Percentiles rank a stretch among this genome's conserved stretches.
phyloP scores from a whole-genome alignment of 2,329 filamentous ascomycete species.

The Fusarium sp. region DNA sequence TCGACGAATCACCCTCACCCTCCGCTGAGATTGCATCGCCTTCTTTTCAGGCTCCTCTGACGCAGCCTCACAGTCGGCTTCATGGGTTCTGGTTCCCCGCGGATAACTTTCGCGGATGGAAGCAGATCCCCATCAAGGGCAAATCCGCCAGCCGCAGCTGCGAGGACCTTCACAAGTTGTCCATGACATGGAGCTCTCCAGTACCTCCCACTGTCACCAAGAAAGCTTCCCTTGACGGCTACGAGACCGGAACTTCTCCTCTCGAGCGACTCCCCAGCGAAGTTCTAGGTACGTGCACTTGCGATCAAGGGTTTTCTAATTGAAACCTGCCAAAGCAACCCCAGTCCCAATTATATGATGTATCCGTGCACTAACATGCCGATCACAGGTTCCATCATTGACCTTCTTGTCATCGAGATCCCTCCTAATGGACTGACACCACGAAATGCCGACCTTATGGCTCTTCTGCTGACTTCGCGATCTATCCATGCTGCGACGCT shows the following conservation, averaged over 20 bases:
- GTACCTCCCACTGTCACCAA: constrained; percentile 47
- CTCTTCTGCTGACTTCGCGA: constrained; percentile 80
- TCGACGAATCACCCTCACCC: constrained; percentile 61
- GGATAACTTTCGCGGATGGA: constrained; percentile 71
- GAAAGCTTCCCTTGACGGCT: constrained; percentile 45
- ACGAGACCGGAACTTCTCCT: constrained; percentile 62
- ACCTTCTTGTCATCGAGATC: constrained; percentile 78
- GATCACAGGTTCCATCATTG: constrained; percentile 75
- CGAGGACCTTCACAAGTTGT: constrained; percentile 67
- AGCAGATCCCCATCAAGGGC: constrained; percentile 69
- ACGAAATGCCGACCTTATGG: constrained; percentile 82
- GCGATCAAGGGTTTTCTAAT: not conserved
- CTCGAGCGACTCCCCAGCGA: constrained; percentile 78
- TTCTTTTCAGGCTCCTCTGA: constrained; percentile 64
- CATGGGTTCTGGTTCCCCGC: constrained; percentile 70
- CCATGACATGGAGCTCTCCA: constrained; percentile 65
- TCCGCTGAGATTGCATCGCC: constrained; percentile 57
- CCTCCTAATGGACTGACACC: constrained; percentile 78
- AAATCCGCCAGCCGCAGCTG: constrained; percentile 71
- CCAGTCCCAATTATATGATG: constrained; percentile 26
- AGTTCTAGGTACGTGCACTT: constrained; percentile 70
- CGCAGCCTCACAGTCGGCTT: constrained; percentile 66
- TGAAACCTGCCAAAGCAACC: constrained; percentile 13
- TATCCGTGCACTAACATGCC: constrained; percentile 38
- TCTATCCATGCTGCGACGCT: constrained; percentile 78